Conservation (phyloP, 306 rosid species). For the Cyamopsis tetragonoloba region DNA sequence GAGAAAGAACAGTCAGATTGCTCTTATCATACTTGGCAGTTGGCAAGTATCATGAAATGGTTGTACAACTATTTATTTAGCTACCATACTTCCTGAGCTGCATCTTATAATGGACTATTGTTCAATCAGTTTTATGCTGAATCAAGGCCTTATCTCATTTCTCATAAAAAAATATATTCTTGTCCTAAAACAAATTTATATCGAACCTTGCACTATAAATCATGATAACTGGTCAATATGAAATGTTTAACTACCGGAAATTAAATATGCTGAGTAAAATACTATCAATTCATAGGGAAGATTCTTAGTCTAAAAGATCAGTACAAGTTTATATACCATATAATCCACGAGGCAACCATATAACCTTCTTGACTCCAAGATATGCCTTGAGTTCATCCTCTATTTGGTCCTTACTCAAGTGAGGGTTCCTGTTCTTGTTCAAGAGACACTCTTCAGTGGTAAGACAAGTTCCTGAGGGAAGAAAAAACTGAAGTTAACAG, state of each 20-base stretch:
- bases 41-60: conserved; percentile 14
- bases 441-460: conserved; percentile 96
- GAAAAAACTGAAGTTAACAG: conserved; percentile 8
- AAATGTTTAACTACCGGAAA: neutral
- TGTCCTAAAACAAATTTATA: neutral
- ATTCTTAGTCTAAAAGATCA: neutral
- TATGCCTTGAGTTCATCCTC: conserved; percentile 75
- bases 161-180: neutral
- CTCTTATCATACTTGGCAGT: neutral
- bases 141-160: neutral
- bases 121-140: neutral
- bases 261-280: conserved; percentile 16
- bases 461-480: conserved; percentile 79
- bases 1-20: conserved; percentile 9
- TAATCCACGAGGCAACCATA: conserved; percentile 92
- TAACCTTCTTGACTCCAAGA: conserved; percentile 76
- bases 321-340: conserved; percentile 52
- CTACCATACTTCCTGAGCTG: neutral
- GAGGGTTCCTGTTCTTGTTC: conserved; percentile 85
- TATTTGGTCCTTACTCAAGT: conserved; percentile 65
- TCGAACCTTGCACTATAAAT: neutral
- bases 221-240: conserved; percentile 8
- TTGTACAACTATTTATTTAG: neutral
- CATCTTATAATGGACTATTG: neutral
- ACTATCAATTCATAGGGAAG: neutral